Conservation (phyloP, 306 rosid species). For the Cyclanthera cordifolia region DNA sequence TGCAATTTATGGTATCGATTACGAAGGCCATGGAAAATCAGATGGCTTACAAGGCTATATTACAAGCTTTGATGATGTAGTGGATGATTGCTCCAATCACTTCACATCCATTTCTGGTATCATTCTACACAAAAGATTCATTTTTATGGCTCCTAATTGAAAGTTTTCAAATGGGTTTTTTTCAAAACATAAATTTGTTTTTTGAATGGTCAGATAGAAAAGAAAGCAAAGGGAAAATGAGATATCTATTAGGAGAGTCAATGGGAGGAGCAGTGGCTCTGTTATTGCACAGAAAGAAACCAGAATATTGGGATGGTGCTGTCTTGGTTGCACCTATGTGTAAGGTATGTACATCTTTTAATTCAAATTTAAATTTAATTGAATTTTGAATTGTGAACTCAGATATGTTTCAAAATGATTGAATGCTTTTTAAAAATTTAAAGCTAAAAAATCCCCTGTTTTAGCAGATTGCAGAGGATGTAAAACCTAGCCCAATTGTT, state of each 20-base stretch:
- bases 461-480: slow-evolving; percentile 57
- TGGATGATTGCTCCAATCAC: slow-evolving; percentile 41
- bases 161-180: background rate
- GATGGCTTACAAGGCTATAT: slow-evolving; percentile 54
- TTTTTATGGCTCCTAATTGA: background rate
- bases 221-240: slow-evolving; percentile 47
- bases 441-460: background rate
- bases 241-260: slow-evolving; percentile 74
- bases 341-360: slow-evolving; percentile 34
- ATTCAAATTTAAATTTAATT: background rate
- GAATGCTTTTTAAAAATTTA: no score
- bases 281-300: slow-evolving; percentile 52
- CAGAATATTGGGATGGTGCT: slow-evolving; percentile 79
- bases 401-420: background rate
- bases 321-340: slow-evolving; percentile 94
- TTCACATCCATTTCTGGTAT: slow-evolving; percentile 54
- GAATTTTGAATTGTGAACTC: background rate
- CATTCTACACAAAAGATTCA: background rate
- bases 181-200: background rate
- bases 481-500: slow-evolving; percentile 36
- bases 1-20: slow-evolving; percentile 71
- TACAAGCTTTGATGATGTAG: slow-evolving; percentile 35
- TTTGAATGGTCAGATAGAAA: slow-evolving; percentile 29
- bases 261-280: slow-evolving; percentile 94
- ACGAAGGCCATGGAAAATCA: slow-evolving; percentile 96